Percentiles rank a stretch among this genome's conserved stretches.
phyloP scores from a whole-genome alignment of 257 asterid species.

The Gentiana dahurica region DNA sequence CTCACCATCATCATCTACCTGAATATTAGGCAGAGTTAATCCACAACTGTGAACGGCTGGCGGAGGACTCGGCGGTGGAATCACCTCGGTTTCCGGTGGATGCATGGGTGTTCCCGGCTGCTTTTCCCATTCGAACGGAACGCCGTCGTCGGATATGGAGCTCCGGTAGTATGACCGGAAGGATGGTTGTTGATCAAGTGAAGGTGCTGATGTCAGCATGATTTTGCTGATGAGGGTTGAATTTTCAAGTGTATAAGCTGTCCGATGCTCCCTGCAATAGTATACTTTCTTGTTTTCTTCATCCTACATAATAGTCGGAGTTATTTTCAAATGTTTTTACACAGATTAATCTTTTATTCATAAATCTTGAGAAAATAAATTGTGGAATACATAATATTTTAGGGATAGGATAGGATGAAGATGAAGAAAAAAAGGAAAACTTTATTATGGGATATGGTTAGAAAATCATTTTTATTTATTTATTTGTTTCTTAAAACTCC shows the following conservation, averaged over 20 bases:
- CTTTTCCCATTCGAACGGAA: conserved; percentile 36
- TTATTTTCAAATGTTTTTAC: too few species aligned
- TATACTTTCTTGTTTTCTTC: conserved; percentile 32
- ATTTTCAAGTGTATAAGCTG: conserved; percentile 32
- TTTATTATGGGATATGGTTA: too few species aligned
- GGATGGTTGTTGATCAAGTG: conserved; percentile 19
- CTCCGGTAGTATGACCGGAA: conserved; percentile 11
- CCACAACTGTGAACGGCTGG: conserved; percentile 22
- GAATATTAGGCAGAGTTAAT: conserved; percentile 3
- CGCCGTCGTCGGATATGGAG: conserved; percentile 18
- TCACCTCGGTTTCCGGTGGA: conserved; percentile 13
- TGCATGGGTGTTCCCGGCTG: conserved; percentile 25
- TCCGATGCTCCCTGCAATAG: conserved; percentile 39
- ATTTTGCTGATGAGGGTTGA: conserved; percentile 20
- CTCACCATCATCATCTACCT: neutral
- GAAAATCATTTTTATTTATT: too few species aligned
- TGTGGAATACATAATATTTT: too few species aligned
- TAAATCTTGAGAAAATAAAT: too few species aligned
- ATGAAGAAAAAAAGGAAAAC: too few species aligned
- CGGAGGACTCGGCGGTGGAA: conserved; percentile 33
- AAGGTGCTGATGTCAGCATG: conserved; percentile 29
- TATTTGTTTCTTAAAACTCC: too few species aligned
- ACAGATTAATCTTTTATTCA: too few species aligned
- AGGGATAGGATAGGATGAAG: too few species aligned
- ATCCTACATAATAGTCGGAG: conserved; percentile 18